phyloP scores from a whole-genome alignment of 306 rosid genomes.

The Malus sieversii region DNA sequence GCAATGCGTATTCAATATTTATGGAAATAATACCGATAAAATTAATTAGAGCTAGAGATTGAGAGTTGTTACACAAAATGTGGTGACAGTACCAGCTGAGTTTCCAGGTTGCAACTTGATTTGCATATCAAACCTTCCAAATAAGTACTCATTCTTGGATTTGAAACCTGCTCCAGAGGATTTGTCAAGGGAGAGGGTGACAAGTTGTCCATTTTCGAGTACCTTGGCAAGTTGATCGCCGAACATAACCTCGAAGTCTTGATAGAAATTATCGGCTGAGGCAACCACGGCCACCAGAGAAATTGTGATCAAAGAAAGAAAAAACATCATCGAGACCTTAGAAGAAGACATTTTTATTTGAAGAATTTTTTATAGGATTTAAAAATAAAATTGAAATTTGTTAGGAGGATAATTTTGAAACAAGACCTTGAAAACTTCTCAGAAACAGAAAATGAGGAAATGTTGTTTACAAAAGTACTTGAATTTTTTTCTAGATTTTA shows the following conservation, averaged over 20 bases:
- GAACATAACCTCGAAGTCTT: slow-evolving; percentile 48
- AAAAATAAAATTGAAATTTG: neutral
- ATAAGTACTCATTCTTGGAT: slow-evolving; percentile 49
- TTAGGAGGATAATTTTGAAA: neutral
- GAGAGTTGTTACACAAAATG: slow-evolving; percentile 47
- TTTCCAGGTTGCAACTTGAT: slow-evolving; percentile 65
- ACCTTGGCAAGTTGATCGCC: slow-evolving; percentile 50
- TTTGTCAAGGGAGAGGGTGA: slow-evolving; percentile 54
- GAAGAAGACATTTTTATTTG: slow-evolving; percentile 4
- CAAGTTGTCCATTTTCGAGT: slow-evolving; percentile 43
- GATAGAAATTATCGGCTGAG: slow-evolving; percentile 46
- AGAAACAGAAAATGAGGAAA: neutral
- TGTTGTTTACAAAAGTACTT: neutral
- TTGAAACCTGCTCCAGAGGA: slow-evolving; percentile 62
- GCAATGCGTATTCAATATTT: neutral
- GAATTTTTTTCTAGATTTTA: neutral
- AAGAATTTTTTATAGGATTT: neutral
- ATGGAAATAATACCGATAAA: neutral
- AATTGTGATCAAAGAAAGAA: neutral
- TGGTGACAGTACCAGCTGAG: slow-evolving; percentile 86
- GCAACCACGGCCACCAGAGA: slow-evolving; percentile 1
- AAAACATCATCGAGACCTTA: neutral
- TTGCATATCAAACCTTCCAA: slow-evolving; percentile 65
- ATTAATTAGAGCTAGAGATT: neutral
- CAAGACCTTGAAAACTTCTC: neutral